Base-by-base conservation (phyloP, 140 eudicot species). In the Oenanthe javanica region DNA sequence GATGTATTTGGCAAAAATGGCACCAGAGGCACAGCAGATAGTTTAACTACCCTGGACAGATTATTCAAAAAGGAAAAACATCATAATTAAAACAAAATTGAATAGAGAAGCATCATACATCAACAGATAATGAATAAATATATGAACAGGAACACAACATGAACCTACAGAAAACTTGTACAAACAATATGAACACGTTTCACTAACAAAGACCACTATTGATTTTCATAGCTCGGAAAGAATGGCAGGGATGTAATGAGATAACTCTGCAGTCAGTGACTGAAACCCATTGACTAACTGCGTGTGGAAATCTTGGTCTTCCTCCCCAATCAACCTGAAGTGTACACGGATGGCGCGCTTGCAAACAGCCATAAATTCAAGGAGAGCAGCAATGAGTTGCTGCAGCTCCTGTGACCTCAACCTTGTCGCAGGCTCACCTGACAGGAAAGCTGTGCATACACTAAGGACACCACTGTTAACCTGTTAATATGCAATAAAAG, bases 371-470 rank as follows among this genome's bases (percentile, higher is more conserved):
- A 95, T 95, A 82, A 95, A 95, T 85, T 95, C 99, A 40, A 95
- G 96, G 72, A 95, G 92, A 31, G 99, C 99, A 14, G 99, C 99
- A 42, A 95, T 95, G 54, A 95, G 92, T 85, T 95, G 99, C 80
- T 95, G 99, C 75, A 95, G 70, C 81, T 95, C 99, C 81, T 95
- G 99, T 12, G 99, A 95, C 49, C 99, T 82, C 76, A 95, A 91
- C 85, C 99, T 89, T 21, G 99, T 95, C 52, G 99, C 99, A 21
- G 99, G 99, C 86, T 95, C 99, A 43, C 99, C 99, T 1, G 97
- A 92, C 31, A 95, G 89, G 87, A 95, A 95, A 70, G 97, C 99
- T 31, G 99, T 95, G 85, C 99, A 95, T 69, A 92, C 99, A 83
- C 97, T 92, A 42, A 95, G 84, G 52, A 95, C 99, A 38, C 99